phyloP scores from a whole-genome alignment of 306 rosid species.

The Lathyrus sativus region DNA sequence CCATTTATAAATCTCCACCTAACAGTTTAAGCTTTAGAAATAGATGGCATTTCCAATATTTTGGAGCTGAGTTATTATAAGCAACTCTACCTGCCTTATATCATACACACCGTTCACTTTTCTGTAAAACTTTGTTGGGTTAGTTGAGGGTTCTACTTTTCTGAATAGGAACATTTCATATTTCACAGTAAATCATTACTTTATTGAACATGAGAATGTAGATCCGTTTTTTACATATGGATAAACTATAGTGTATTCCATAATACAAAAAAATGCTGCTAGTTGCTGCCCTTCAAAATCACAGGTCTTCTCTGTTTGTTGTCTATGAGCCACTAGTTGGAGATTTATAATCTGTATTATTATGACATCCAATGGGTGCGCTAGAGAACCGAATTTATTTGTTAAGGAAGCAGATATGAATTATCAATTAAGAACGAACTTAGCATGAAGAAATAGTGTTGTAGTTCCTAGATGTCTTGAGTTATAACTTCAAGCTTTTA shows the following conservation, averaged over 20 bases:
- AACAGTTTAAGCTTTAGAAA: not conserved
- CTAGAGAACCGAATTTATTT: slow-evolving; percentile 5
- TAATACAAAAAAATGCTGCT: not conserved
- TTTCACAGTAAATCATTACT: slow-evolving; percentile 28
- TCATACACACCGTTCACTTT: slow-evolving; percentile 16
- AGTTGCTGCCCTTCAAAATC: slow-evolving; percentile 13
- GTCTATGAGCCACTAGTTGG: slow-evolving; percentile 14
- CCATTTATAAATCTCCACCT: not conserved
- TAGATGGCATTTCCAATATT: slow-evolving; percentile 15
- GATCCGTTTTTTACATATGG: slow-evolving; percentile 9
- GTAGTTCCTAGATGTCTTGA: slow-evolving; percentile 15
- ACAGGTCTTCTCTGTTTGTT: slow-evolving; percentile 4
- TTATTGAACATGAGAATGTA: slow-evolving; percentile 28
- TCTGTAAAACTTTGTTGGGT: slow-evolving; percentile 29
- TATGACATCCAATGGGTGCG: slow-evolving; percentile 20
- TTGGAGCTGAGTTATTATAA: slow-evolving; percentile 28
- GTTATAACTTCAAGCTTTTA: slow-evolving; percentile 13
- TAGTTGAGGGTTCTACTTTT: slow-evolving; percentile 29
- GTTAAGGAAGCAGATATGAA: slow-evolving; percentile 1
- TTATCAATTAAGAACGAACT: slow-evolving; percentile 10
- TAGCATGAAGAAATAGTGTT: slow-evolving; percentile 16
- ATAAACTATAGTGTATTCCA: slow-evolving; percentile 21
- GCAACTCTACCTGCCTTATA: slow-evolving; percentile 26
- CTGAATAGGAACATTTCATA: slow-evolving; percentile 14
- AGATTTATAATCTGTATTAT: slow-evolving; percentile 4